These are phyloP conservation scores for Geotrichum phurueaensis DNA, from an alignment of 1,139 yeast species.

Conservation along the genomic window DNA sequence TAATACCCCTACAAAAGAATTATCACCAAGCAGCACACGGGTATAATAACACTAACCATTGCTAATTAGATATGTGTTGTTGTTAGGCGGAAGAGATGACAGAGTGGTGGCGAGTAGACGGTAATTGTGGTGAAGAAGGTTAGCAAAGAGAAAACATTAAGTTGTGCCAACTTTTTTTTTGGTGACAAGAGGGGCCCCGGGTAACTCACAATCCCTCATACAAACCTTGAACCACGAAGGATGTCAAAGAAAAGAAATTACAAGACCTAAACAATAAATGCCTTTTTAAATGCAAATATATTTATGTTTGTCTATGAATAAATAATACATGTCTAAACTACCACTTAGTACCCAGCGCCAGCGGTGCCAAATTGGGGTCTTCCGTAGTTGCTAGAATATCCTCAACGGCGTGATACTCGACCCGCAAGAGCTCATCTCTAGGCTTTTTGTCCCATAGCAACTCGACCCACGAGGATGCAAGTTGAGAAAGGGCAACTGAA, in stretches of 20 bases:
- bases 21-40: not conserved
- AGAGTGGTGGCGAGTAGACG: not conserved
- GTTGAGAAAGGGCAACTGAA: not conserved
- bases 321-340: not conserved
- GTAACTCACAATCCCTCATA: not conserved
- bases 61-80: not conserved
- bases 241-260: not conserved
- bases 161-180: not conserved
- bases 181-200: not conserved
- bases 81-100: not conserved
- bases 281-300: not conserved
- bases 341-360: slow-evolving; percentile 18
- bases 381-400: slow-evolving; percentile 2
- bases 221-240: not conserved
- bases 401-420: slow-evolving; percentile 18
- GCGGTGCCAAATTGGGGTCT: slow-evolving; percentile 5
- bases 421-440: slow-evolving; percentile 1
- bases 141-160: not conserved
- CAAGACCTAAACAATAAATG: not conserved
- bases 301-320: not conserved
- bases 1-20: not conserved
- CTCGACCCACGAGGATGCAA: slow-evolving; percentile 11
- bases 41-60: not conserved
- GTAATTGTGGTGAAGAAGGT: not conserved
- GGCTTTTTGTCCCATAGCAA: slow-evolving; percentile 7